Base-by-base conservation (phyloP, 305 asterid genomes). In the Striga hermonthica region DNA sequence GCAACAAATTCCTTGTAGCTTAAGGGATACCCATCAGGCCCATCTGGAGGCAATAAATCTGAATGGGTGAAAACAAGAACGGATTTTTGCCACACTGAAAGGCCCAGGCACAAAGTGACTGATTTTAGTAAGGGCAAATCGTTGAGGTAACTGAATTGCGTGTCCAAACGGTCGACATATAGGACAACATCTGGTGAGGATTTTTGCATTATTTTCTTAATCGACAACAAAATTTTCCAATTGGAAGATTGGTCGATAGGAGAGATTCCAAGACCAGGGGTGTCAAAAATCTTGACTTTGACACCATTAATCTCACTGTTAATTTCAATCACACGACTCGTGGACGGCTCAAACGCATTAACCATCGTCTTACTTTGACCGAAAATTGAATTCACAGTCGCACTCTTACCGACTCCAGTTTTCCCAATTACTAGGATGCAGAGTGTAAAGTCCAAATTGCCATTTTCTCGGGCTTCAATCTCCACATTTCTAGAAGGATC, bases 361-460 rank as follows among this genome's bases (percentile, higher is more conserved):
- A 74, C 74, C 57, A 5, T 69, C 16, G 84, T 67, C 76, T 67
- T 81, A 57, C 62, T 71, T 71, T 85, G 89, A 31, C 90, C 83
- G 43, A 89, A 81, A 57, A 91, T 80, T 57, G 98, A 86, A 74
- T 89, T 91, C 72, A 91, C 78, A n/a, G 95, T 89, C 16, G 98
- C 90, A 69, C 98, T 91, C 76, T 91, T 91, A 55, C 98, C 98
- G 71, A 89, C 96, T 67, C 98, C 98, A 16, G 95, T 80, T 81
- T 86, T 91, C 13, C 98, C 98, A 48, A 91, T 80, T 65, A 91
- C 90, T 57, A 89, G 74, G 65, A 89, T 68, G 65, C 75, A 80
- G 52, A 91, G 57, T 9, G 83, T 72, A 57, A 78, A 76, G 43
- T 72, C 73, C 63, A 54, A 63, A 60, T 71, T 64, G 41, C 68